Evolutionary conservation across 2,329 filamentous ascomycete species (phyloP), one percentile per base, ranked within the genome.

Genomic region (Paraphaeosphaeria minitans): DNA sequence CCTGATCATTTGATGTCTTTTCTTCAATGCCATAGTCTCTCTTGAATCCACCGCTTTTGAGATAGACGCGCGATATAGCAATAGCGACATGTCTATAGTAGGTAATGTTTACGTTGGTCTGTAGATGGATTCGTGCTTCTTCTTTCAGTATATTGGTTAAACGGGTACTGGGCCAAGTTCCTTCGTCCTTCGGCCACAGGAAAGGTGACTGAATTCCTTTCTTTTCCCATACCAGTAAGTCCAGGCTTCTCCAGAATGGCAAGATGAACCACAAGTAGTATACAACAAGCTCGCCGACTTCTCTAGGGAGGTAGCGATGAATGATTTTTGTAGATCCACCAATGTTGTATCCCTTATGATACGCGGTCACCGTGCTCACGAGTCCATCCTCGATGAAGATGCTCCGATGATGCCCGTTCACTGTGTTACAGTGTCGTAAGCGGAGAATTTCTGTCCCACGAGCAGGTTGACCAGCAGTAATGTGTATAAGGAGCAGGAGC

Each of bases 291-390:
- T 68, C 56, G 21, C 65, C 57, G 1, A 66, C 62, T 53, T 65
- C 59, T 16, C 21, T 47, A 5, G 59, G 55, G 19, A 66, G 27
- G 53, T 68, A 68, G 9, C 64, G 57, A 49, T 67, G 56, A 46
- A 67, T 67, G n/a, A 66, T 58, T 47, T 67, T 68, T 4, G 35
- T 43, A 16, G 49, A 42, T 12, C 59, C 61, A 21, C 29, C 65
- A 21, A 52, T 50, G 16, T 41, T 56, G 37, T 63, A 60, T 27
- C 58, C 59, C 45, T 67, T 69, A 48, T 65, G 56, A 56, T 67
- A 68, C 2, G 33, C 27, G 6, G 63, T 67, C 2, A 66, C 63
- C 9, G 50, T 51, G 21, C 45, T 48, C 2, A 66, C 56, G 22
- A 65, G 35, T 4, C 64, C 57, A 22, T 67, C 43, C 39, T 65